phyloP scores from a whole-genome alignment of 2,329 filamentous ascomycete species.

The Pezicula carpinea region DNA sequence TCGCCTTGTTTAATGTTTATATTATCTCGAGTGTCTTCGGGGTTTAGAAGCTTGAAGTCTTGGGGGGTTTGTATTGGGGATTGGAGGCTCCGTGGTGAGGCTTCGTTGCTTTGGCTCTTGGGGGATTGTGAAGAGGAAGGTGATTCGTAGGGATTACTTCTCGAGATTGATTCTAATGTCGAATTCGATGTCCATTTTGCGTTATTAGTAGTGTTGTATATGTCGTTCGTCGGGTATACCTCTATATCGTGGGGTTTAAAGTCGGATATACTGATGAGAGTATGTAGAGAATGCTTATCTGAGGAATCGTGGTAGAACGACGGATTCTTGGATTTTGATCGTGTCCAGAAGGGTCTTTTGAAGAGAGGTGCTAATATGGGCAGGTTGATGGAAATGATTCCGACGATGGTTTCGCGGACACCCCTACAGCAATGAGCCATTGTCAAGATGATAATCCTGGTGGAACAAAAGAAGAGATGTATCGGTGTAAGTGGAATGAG shows the following conservation, averaged over 20 bases:
- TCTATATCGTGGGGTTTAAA: no score
- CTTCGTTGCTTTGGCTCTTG: not conserved
- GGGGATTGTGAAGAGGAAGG: no score
- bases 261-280: no score
- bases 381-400: slow-evolving; percentile 17
- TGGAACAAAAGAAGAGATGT: not conserved
- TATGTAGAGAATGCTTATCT: not conserved
- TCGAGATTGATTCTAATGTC: no score
- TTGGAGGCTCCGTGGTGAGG: not conserved
- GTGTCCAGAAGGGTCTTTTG: slow-evolving; percentile 14
- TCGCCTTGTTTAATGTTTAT: no score
- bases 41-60: no score
- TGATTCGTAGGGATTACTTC: no score
- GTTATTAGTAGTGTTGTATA: no score
- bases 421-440: slow-evolving; percentile 1
- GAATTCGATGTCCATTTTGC: no score
- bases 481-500: not conserved
- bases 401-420: slow-evolving; percentile 19
- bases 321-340: not conserved
- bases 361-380: slow-evolving; percentile 17
- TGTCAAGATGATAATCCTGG: not conserved
- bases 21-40: no score
- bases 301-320: slow-evolving; percentile 1
- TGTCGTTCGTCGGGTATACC: no score
- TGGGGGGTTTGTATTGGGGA: no score